phyloP scores from a whole-genome alignment of 108 stramenopile genomes.

The Mayamaea pseudoterrestris region DNA sequence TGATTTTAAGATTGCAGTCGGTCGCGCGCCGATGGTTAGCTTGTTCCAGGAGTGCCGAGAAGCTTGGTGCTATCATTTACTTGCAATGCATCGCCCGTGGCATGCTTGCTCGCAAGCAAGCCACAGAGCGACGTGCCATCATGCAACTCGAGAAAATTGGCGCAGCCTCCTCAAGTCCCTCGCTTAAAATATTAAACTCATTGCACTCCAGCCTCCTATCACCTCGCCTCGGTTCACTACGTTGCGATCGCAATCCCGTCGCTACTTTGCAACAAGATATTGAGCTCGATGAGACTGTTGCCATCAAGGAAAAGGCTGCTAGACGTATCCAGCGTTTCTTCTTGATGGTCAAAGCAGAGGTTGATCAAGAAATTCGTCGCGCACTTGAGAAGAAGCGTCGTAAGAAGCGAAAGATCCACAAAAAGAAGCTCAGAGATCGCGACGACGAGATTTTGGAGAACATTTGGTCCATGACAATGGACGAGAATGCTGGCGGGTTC shows the following conservation, averaged over 20 bases:
- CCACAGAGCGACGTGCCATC: neutral
- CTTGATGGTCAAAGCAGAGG: conserved; percentile 45
- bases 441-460: conserved; percentile 39
- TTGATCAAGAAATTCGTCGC: conserved; percentile 39
- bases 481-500: neutral
- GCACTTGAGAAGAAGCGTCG: conserved; percentile 15
- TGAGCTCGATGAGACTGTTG: neutral
- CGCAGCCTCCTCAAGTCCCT: too few relatives aligned
- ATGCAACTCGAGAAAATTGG: too few relatives aligned
- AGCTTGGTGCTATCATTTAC: conserved; percentile 38
- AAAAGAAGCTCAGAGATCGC: conserved; percentile 11
- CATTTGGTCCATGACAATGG: conserved; percentile 18
- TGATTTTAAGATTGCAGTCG: too few relatives aligned
- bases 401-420: conserved; percentile 27
- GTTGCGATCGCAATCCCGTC: too few relatives aligned
- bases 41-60: neutral
- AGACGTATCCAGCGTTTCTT: conserved; percentile 59
- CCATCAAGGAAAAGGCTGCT: conserved; percentile 22
- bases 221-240: too few relatives aligned
- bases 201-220: too few relatives aligned
- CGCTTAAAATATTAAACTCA: too few relatives aligned
- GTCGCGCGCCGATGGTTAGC: neutral
- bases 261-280: too few relatives aligned
- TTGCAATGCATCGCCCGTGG: conserved; percentile 36
- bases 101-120: conserved; percentile 4